Conservation (phyloP, 2,329 filamentous ascomycete species). For the Acrocalymma vagum region DNA sequence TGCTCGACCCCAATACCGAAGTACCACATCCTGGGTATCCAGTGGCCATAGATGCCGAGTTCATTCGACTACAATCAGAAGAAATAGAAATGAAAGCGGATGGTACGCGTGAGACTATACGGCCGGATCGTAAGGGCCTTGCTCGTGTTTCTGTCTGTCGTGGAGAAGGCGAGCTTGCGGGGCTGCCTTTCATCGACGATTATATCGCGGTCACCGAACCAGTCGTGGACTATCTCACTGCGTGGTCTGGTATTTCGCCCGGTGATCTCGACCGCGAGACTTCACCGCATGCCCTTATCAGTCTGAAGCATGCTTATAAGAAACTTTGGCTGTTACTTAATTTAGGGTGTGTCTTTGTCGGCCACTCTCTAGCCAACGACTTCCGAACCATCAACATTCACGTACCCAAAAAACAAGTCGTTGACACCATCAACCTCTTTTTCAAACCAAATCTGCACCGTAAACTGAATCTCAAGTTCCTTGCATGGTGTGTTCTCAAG, state of each 20-base stretch:
- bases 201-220: constrained; percentile 92
- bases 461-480: constrained; percentile 89
- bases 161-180: constrained; percentile 79
- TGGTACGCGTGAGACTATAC: constrained; percentile 88
- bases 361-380: constrained; percentile 92
- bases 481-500: constrained; percentile 86
- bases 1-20: constrained; percentile 68
- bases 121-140: constrained; percentile 88
- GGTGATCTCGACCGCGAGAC: constrained; percentile 82
- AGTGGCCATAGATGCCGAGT: constrained; percentile 93
- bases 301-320: constrained; percentile 93
- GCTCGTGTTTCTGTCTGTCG: constrained; percentile 93
- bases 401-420: constrained; percentile 86
- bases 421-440: constrained; percentile 94
- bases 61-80: constrained; percentile 89
- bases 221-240: constrained; percentile 94
- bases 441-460: constrained; percentile 81
- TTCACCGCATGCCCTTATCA: constrained; percentile 84
- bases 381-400: constrained; percentile 99
- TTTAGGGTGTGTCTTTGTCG: constrained; percentile 90
- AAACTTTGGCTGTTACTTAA: constrained; percentile 98
- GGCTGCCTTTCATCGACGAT: constrained; percentile 92
- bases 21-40: constrained; percentile 75
- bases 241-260: constrained; percentile 88
- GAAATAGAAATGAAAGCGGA: constrained; percentile 97